Evolutionary conservation across 2,329 filamentous ascomycete genomes (phyloP).

Genomic region (Zasmidium cellare): DNA sequence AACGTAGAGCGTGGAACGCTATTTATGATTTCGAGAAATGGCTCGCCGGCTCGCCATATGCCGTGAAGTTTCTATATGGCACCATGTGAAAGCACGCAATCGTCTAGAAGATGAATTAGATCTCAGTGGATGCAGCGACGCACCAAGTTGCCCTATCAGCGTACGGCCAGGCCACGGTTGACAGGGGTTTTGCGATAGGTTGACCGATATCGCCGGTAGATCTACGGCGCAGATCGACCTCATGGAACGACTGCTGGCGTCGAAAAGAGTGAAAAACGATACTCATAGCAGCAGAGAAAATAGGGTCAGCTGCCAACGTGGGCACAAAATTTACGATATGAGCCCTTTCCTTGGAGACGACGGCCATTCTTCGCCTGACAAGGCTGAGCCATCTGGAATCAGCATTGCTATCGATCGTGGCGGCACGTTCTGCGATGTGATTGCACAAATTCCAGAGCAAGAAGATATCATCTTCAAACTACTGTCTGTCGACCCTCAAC

Average conservation of each 20-base stretch:
- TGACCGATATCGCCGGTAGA: neutral
- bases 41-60: neutral
- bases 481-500: slow-evolving; percentile 30
- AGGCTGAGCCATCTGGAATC: neutral
- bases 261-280: neutral
- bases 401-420: slow-evolving; percentile 23
- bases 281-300: no score
- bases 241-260: neutral
- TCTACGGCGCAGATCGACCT: neutral
- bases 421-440: slow-evolving; percentile 33
- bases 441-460: slow-evolving; percentile 19
- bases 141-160: neutral
- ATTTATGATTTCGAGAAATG: neutral
- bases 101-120: neutral
- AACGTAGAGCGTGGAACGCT: neutral
- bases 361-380: neutral
- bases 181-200: neutral
- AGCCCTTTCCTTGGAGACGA: neutral
- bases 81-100: neutral
- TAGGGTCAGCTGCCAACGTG: no score
- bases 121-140: neutral
- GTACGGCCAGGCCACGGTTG: neutral
- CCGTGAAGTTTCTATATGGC: neutral
- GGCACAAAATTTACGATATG: neutral
- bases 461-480: slow-evolving; percentile 34